Conservation (phyloP, 306 rosid species). For the Acmispon strigosus region DNA sequence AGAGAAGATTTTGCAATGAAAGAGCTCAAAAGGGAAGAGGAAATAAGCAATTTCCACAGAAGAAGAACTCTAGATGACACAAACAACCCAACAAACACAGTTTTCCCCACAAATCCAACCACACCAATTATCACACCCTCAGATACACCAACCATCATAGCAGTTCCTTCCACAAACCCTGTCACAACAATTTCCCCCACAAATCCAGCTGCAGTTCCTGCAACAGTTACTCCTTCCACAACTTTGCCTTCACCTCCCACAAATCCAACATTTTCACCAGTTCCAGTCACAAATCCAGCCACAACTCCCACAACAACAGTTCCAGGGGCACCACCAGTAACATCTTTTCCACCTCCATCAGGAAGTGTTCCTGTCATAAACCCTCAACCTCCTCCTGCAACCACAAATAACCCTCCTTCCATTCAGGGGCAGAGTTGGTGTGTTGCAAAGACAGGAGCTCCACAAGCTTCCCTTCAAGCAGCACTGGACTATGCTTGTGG, state of each 20-base stretch:
- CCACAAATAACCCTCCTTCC: slow-evolving; percentile 53
- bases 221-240: slow-evolving; percentile 53
- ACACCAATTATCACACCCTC: slow-evolving; percentile 40
- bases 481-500: slow-evolving; percentile 98
- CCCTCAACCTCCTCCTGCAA: slow-evolving; percentile 47
- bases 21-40: slow-evolving; percentile 42
- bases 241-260: slow-evolving; percentile 51
- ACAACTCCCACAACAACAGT: slow-evolving; percentile 37
- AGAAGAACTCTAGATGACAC: slow-evolving; percentile 44
- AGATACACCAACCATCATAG: slow-evolving; percentile 60
- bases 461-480: slow-evolving; percentile 58
- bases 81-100: slow-evolving; percentile 39
- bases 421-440: slow-evolving; percentile 86
- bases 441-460: slow-evolving; percentile 64
- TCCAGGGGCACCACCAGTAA: slow-evolving; percentile 50
- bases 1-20: slow-evolving; percentile 39
- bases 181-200: slow-evolving; percentile 56
- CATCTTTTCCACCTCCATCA: slow-evolving; percentile 69
- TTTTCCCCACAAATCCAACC: slow-evolving; percentile 58
- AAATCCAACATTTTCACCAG: slow-evolving; percentile 41
- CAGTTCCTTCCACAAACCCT: slow-evolving; percentile 78
- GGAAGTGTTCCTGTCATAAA: slow-evolving; percentile 50
- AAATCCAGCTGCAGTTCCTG: slow-evolving; percentile 56
- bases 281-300: slow-evolving; percentile 29
- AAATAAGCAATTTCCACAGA: slow-evolving; percentile 20